Conservation (phyloP, 208 protist species). For the Vickermania ingenoplastis region DNA sequence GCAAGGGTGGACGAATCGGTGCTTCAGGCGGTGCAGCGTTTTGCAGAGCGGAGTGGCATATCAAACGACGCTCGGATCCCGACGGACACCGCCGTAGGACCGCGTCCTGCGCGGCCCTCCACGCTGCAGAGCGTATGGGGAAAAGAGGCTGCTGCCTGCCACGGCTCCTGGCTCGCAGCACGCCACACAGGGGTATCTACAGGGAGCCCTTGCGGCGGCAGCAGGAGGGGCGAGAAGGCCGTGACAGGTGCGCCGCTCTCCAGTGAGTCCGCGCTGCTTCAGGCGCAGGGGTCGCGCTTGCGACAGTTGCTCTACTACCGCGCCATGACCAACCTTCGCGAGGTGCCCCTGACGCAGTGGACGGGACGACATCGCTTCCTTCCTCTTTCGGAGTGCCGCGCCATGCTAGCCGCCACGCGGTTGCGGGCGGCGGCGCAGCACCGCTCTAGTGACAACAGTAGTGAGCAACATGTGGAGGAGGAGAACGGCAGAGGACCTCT, state of each 20-base stretch:
- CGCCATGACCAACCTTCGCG: background rate
- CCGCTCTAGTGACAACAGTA: no score
- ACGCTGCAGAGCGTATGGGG: background rate
- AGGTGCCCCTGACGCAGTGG: background rate
- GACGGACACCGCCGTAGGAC: background rate
- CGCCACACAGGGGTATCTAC: background rate
- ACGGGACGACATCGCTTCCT: background rate
- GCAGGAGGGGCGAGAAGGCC: background rate
- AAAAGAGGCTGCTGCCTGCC: background rate
- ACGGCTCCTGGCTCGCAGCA: background rate
- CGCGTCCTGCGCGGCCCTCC: background rate
- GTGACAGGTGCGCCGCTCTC: background rate
- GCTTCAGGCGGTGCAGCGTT: background rate
- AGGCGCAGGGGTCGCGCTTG: background rate
- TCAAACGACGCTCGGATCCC: background rate
- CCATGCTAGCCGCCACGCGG: no score
- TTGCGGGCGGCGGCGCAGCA: no score
- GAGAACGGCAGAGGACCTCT: no score
- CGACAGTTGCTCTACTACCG: background rate
- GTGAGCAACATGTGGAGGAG: no score
- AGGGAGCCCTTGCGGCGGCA: background rate
- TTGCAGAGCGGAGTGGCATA: background rate
- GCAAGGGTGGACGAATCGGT: background rate
- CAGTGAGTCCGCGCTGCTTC: background rate
- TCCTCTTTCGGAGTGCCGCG: background rate